Evolutionary conservation across 495 filamentous ascomycete species (phyloP).

Genomic region (Cladorrhinum samala): DNA sequence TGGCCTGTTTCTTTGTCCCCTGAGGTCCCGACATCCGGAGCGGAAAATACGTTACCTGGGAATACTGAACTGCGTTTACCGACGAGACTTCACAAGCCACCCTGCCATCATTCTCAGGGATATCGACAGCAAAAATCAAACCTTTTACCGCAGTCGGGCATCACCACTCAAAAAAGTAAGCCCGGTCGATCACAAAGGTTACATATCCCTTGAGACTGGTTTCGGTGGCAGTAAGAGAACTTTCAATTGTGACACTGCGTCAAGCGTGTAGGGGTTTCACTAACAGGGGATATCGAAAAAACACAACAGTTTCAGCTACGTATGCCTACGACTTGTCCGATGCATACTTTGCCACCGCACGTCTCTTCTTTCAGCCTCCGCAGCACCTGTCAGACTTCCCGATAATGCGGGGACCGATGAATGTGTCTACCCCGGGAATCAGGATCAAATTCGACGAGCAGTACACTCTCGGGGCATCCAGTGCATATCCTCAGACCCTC

Average conservation of each 20-base stretch:
- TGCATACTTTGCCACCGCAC: not conserved
- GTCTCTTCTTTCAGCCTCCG: not conserved
- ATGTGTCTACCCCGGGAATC: not conserved
- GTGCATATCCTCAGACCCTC: not conserved
- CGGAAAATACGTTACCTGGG: not conserved
- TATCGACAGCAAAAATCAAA: not conserved
- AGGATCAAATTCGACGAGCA: not conserved
- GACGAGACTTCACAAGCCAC: conserved; percentile 1
- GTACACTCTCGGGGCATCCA: not conserved
- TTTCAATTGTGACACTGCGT: not conserved
- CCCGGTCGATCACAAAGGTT: not conserved
- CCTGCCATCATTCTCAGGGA: not conserved
- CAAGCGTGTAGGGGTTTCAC: not conserved
- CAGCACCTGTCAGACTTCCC: not conserved
- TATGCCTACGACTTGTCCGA: not conserved
- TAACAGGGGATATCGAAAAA: too few species aligned
- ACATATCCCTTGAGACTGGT: not conserved
- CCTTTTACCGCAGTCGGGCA: not conserved
- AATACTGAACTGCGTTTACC: not conserved
- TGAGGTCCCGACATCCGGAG: not conserved
- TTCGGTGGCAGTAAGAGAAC: not conserved
- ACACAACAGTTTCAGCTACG: not conserved
- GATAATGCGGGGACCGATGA: not conserved
- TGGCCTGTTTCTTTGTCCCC: not conserved
- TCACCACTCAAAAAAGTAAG: not conserved